These are phyloP conservation scores for Penicillium psychrosexuale DNA, from an alignment of 2,329 filamentous ascomycete species.

Conservation along the genomic window DNA sequence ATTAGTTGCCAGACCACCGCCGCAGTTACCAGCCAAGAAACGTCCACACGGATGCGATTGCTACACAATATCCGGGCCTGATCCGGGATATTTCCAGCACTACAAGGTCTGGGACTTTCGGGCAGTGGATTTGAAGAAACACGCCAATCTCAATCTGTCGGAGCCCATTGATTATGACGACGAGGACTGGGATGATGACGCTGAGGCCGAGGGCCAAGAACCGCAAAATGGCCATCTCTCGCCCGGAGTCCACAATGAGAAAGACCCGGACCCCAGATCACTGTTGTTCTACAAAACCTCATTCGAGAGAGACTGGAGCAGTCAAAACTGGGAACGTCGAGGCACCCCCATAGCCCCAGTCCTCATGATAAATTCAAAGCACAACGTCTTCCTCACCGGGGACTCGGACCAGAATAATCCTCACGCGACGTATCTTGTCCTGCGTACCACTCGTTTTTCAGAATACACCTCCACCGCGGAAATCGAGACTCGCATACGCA, in stretches of 20 bases:
- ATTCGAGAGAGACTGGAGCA: slow-evolving; percentile 40
- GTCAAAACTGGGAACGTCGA: slow-evolving; percentile 47
- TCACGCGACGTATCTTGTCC: slow-evolving; percentile 44
- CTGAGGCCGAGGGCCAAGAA: slow-evolving; percentile 5
- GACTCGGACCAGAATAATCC: slow-evolving; percentile 17
- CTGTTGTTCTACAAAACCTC: slow-evolving; percentile 32
- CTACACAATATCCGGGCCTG: slow-evolving; percentile 45
- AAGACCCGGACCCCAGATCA: slow-evolving; percentile 16
- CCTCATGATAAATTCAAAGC: slow-evolving; percentile 45
- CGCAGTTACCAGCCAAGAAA: slow-evolving; percentile 1
- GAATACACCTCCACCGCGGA: slow-evolving; percentile 49
- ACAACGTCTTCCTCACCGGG: slow-evolving; percentile 47
- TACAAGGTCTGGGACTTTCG: slow-evolving; percentile 54
- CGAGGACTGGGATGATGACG: slow-evolving; percentile 8
- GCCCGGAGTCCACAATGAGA: not conserved
- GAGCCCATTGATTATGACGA: slow-evolving; percentile 21
- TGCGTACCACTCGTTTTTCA: slow-evolving; percentile 46
- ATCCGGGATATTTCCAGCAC: slow-evolving; percentile 49
- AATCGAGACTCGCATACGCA: slow-evolving; percentile 46
- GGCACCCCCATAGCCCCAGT: slow-evolving; percentile 38
- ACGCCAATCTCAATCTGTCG: slow-evolving; percentile 14
- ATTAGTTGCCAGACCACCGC: not conserved
- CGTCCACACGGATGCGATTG: slow-evolving; percentile 42
- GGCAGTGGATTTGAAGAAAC: slow-evolving; percentile 35
- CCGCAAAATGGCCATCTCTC: slow-evolving; percentile 1